Evolutionary conservation across 2,329 filamentous ascomycete species (phyloP), one percentile per base, ranked within the genome.

Genomic region (Raffaelea ambrosiae): DNA sequence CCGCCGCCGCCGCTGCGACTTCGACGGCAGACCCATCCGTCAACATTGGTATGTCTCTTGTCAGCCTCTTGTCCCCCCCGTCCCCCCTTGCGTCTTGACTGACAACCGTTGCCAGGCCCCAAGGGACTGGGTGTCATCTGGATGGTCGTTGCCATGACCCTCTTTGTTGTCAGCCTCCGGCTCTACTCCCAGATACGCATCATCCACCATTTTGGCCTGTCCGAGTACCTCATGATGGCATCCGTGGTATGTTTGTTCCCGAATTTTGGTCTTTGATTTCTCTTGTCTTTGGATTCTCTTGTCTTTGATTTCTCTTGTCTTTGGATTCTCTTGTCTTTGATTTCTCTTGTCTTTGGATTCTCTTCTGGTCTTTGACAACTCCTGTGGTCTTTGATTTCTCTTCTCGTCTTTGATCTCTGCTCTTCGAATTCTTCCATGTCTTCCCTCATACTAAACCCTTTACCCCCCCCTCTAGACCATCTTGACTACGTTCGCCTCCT

Each of bases 81-180:
- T n/a, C n/a, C n/a, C n/a, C n/a, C n/a, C n/a, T n/a, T n/a, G n/a
- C n/a, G n/a, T n/a, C n/a, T n/a, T n/a, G n/a, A 18, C 31, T 23
- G 41, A 23, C n/a, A 33, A n/a, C 13, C n/a, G 20, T 3, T 29
- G 3, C 41, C 13, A 43, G 44, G 44, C 1, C 44, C 44, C 11
- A 22, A 19, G 8, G 44, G 44, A 11, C 38, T 46, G 19, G 44
- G 44, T n/a, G 19, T 46, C 38, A 46, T 46, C 44, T 46, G 44
- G 44, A 46, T 40, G 36, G 19, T 46, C 21, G 44, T 41, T 3
- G 16, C 21, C 14, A 23, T 46, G 22, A 20, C 36, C 9, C 29
- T 40, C 13, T 11, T 21, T 16, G 36, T 46, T 11, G 22, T 46
- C 7, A 19, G 10, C 7, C 18, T 46, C 33, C 44, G 44, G 36